Evolutionary conservation across 2,329 filamentous ascomycete genomes (phyloP), one percentile per base, ranked within the genome.

Genomic region (Cadophora sp.): DNA sequence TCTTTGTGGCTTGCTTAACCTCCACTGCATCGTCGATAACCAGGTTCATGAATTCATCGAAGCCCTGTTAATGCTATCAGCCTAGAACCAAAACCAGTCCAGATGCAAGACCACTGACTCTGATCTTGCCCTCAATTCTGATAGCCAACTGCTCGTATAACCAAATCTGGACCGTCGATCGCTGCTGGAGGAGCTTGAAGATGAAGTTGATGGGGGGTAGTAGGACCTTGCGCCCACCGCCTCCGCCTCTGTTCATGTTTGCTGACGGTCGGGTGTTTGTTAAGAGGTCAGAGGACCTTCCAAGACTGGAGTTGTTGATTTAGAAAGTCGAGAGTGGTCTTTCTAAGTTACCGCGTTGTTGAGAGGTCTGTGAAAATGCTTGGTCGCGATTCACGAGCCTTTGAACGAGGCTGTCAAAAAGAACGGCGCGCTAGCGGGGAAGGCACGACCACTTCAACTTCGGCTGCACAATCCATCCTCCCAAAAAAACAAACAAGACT

Each of bases 11-110:
- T 78, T 93, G 87, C 80, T 91, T 92, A 55, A 99, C 94, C 82
- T 98, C 95, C 67, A 97, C 89, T 34, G 96, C 96, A 76, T 99
- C 94, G 78, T 99, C 96, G 73, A 97, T 87, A 48, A 98, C 96
- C 61, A 99, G 85, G 83, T 99, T 99, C 94, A 99, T 97, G 83
- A 98, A 99, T 81, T 99, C 96, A 79, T 99, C 96, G 74, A 99
- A 99, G 16, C 96, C 94, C 94, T 97, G 71, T 43, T 16, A 27
- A 14, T 12, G 22, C 65, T 73, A 53, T 77, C 62, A 77, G 69
- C 67, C 66, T 27, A 48, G 50, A 27, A 29, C 34, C 55, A 50
- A 31, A 26, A 19, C 12, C 27, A 50, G 26, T 5, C 19, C 22
- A 34, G 4, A 4, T 14, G 1, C 16, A 48, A 29, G 9, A 46